Evolutionary conservation across 2,329 filamentous ascomycete species (phyloP), one percentile per base, ranked within the genome.

Genomic region (Talaromyces sp.): DNA sequence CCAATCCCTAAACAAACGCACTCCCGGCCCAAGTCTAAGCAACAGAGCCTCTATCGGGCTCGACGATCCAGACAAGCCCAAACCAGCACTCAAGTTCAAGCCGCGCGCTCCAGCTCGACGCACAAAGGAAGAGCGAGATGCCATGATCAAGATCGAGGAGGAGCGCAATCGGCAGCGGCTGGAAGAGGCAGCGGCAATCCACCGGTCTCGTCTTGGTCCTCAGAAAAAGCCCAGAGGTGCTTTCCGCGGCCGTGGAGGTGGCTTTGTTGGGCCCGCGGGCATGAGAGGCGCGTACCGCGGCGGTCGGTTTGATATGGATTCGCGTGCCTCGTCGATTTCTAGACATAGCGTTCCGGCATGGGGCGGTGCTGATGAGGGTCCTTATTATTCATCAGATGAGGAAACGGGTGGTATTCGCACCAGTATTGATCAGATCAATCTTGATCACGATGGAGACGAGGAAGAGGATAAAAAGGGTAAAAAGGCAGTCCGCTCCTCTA

Each of bases 381-480:
- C 56, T n/a, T 69, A 73, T 62, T 66, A 70, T 41, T 77, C 73
- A 29, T 74, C 67, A 46, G 81, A 84, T 58, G 82, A 81, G 54
- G 72, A 72, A 31, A 75, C 78, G 6, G 24, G 43, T 8, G 57
- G 48, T 71, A 74, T 77, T 46, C 76, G 80, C 57, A 74, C 80
- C 57, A 80, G 84, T 63, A 83, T 88, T 59, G 84, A 87, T 64
- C 71, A 78, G n/a, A 81, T 85, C 63, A 80, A 80, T 63, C 68
- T 86, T 12, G 78, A 82, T 12, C 83, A 80, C 54, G 80, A 85
- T 59, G 82, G 83, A 52, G 71, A 74, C n/a, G 71, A 75, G 3
- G 68, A 66, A 35, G 58, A 58, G 46, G 66, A 59, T 56, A 65
- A 62, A 65, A 75, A 76, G 63, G 74, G 74, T 14, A 75, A 75